These are phyloP conservation scores for Bremia lactucae DNA, from an alignment of 352 stramenopile genomes.

Conservation along the genomic window DNA sequence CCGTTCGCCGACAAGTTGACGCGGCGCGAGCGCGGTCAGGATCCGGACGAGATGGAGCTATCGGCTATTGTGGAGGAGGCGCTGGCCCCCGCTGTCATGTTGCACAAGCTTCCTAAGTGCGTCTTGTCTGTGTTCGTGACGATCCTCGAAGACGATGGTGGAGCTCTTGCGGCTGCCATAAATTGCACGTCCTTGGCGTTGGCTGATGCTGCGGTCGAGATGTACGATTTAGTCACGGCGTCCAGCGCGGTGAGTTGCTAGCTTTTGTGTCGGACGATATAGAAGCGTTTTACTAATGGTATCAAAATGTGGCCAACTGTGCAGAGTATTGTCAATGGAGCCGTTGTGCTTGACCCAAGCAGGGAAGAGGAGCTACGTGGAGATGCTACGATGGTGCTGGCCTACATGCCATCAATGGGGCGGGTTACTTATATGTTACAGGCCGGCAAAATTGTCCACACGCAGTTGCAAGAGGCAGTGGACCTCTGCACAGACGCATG, in stretches of 20 bases:
- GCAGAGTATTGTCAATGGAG: constrained; percentile 37
- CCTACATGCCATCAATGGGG: constrained; percentile 78
- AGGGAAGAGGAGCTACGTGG: constrained; percentile 48
- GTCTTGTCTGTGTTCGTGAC: constrained; percentile 84
- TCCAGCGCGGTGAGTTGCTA: constrained; percentile 41
- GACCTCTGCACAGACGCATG: constrained; percentile 83
- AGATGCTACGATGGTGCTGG: constrained; percentile 58
- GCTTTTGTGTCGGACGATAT: too few relatives aligned
- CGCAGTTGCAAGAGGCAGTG: constrained; percentile 72
- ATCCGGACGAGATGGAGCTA: constrained; percentile 72
- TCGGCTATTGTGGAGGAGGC: constrained; percentile 68
- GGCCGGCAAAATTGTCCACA: constrained; percentile 64
- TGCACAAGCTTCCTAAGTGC: constrained; percentile 85
- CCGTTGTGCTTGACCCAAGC: constrained; percentile 66
- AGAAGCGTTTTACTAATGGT: too few relatives aligned
- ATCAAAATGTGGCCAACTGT: neutral
- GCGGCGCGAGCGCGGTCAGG: constrained; percentile 61
- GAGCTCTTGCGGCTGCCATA: constrained; percentile 71
- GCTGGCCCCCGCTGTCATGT: constrained; percentile 70
- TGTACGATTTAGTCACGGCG: constrained; percentile 85
- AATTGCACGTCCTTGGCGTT: constrained; percentile 84
- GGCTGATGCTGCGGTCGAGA: constrained; percentile 84
- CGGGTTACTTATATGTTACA: constrained; percentile 85
- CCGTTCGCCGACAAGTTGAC: constrained; percentile 60
- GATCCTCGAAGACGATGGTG: constrained; percentile 79